Evolutionary conservation across 306 rosid genomes (phyloP).

Genomic region (Inga oerstediana): DNA sequence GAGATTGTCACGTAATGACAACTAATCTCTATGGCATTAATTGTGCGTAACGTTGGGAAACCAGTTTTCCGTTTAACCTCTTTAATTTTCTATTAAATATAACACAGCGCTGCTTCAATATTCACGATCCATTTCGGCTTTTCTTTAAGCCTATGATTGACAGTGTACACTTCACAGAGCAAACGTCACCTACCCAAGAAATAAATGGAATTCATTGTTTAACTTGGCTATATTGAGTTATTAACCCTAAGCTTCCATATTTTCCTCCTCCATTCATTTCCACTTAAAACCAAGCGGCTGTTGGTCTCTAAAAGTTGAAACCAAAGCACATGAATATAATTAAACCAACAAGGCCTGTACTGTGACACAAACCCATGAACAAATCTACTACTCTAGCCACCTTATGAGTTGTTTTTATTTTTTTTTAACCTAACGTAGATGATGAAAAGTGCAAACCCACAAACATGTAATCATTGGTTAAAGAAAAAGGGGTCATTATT

Average conservation of each 20-base stretch:
- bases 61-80: neutral
- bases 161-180: slow-evolving; percentile 32
- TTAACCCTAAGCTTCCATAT: neutral
- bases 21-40: slow-evolving; percentile 36
- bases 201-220: neutral
- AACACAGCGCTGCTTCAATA: neutral
- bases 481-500: slow-evolving; percentile 31
- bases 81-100: neutral
- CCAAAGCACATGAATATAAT: slow-evolving; percentile 39
- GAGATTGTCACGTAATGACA: neutral
- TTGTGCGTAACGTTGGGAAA: slow-evolving; percentile 13
- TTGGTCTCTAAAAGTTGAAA: slow-evolving; percentile 31
- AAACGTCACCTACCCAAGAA: neutral
- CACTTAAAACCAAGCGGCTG: slow-evolving; percentile 28
- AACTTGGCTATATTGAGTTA: slow-evolving; percentile 1
- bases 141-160: slow-evolving; percentile 5
- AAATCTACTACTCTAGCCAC: neutral
- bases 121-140: neutral
- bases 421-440: neutral
- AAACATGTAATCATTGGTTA: slow-evolving; percentile 27
- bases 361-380: neutral
- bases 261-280: slow-evolving; percentile 6
- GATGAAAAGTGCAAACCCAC: slow-evolving; percentile 13
- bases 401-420: neutral
- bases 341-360: slow-evolving; percentile 20